A percentile compares a stretch with the other conserved stretches of the same genome.
phyloP scores from a whole-genome alignment of 176 grass and related monocot genomes.

The Panicum miliaceum region DNA sequence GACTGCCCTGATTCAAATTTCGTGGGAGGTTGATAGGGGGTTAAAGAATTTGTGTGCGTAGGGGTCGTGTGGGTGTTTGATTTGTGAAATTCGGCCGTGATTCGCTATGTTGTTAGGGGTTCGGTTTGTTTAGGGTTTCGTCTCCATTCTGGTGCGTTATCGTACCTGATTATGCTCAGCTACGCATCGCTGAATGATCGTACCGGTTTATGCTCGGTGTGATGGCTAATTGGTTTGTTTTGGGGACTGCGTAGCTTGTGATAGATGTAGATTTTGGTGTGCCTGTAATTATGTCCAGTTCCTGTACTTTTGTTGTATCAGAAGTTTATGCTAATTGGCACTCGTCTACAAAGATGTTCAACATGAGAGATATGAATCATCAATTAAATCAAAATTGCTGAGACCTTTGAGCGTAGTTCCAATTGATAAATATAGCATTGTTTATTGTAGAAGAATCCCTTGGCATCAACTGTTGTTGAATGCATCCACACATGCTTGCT shows the following conservation, averaged over 20 bases:
- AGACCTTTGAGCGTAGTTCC: not conserved
- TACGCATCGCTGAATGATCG: not conserved
- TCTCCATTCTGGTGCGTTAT: no score
- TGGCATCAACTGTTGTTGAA: not conserved
- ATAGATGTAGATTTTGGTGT: not conserved
- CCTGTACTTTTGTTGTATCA: not conserved
- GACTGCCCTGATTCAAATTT: not conserved
- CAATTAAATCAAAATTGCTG: not conserved
- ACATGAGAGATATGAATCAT: not conserved
- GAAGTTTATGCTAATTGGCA: not conserved
- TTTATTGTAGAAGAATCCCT: not conserved
- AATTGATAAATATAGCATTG: not conserved
- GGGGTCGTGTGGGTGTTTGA: not conserved
- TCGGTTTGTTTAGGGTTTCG: slow-evolving; percentile 14
- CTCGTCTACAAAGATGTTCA: not conserved
- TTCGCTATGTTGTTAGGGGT: not conserved
- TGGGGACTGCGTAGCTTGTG: not conserved
- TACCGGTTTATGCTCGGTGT: not conserved
- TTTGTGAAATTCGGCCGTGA: not conserved
- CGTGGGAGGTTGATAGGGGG: not conserved
- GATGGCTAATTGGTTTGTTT: not conserved
- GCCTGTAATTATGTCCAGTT: not conserved
- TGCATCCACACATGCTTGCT: not conserved
- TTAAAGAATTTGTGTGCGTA: not conserved
- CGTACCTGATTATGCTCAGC: not conserved